Conservation (phyloP, 345 rosid genomes). For the Brassica carinata region DNA sequence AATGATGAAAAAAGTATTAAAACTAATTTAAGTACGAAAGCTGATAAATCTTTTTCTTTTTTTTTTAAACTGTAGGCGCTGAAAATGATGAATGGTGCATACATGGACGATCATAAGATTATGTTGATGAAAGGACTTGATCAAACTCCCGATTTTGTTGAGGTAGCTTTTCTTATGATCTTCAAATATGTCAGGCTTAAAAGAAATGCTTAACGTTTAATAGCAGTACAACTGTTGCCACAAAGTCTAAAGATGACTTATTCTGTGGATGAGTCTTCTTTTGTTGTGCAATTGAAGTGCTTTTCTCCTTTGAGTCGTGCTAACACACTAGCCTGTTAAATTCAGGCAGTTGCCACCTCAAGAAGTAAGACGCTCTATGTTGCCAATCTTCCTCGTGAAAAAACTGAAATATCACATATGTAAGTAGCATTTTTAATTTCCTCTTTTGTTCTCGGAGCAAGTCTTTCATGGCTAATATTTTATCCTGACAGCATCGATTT, state of each 20-base stretch:
- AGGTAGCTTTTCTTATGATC: neutral
- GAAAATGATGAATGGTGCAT: neutral
- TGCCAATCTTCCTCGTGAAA: neutral
- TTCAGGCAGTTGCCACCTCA: neutral
- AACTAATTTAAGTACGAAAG: neutral
- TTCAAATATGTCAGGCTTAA: neutral
- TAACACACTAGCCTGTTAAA: neutral
- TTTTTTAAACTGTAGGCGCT: neutral
- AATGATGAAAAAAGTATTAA: neutral
- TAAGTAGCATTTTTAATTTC: neutral
- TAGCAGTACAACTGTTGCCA: too few relatives aligned
- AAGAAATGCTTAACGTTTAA: neutral
- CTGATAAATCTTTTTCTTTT: neutral
- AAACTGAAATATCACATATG: neutral
- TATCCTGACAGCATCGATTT: neutral
- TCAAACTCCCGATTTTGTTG: neutral
- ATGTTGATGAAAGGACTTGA: neutral
- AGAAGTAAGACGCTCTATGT: neutral
- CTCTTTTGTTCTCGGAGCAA: neutral
- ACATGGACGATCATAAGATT: neutral
- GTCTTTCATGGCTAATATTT: neutral
- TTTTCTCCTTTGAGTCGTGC: neutral
- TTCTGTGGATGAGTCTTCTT: neutral
- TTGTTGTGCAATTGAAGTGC: neutral
- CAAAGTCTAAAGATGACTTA: too few relatives aligned